Base-by-base conservation (phyloP, 768 basidiomycete genomes). In the Naganishia vishniacii region DNA sequence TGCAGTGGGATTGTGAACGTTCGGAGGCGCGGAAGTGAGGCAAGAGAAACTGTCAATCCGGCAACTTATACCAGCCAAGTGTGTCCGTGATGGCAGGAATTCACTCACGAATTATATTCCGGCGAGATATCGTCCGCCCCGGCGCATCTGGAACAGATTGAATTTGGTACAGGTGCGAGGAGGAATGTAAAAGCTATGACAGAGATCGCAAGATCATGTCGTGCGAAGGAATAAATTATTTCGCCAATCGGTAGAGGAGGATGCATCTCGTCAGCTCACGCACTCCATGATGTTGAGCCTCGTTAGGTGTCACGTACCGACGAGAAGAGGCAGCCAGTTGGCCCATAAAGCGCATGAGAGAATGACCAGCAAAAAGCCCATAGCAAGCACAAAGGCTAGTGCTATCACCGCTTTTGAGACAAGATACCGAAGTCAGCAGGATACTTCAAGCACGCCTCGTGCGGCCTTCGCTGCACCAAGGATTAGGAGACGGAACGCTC, bases 361-460 rank as follows among this genome's bases (percentile, higher is more conserved):
- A 77, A 99, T 99, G 73, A 98, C 89, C 73, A 98, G 84, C 64
- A 99, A 80, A 81, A 99, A 99, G n/a, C 95, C 95, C 16, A 94
- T 83, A 6, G 95, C 95, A 53, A 99, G 86, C 59, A 97, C 90
- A 79, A 99, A 97, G 1, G 95, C 93, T 48, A 99, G 86, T 59
- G 97, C 82, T 71, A 98, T 92, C 68, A 98, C 92, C 73, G 91
- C 93, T 97, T 74, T 49, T 25, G n/a, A n/a, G n/a, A 29, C 40
- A 20, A 60, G 23, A 45, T 26, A 48, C 32, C 31, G 20, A 49
- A 26, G 26, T 44, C 58, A 45, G 40, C 41, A n/a, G n/a, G n/a
- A n/a, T n/a, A n/a, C n/a, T n/a, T n/a, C n/a, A n/a, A n/a, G n/a
- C n/a, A n/a, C n/a, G n/a, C n/a, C n/a, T n/a, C n/a, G n/a, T n/a